These are phyloP conservation scores for Conticribra guillardii DNA, from an alignment of 108 stramenopile genomes.

Conservation along the genomic window DNA sequence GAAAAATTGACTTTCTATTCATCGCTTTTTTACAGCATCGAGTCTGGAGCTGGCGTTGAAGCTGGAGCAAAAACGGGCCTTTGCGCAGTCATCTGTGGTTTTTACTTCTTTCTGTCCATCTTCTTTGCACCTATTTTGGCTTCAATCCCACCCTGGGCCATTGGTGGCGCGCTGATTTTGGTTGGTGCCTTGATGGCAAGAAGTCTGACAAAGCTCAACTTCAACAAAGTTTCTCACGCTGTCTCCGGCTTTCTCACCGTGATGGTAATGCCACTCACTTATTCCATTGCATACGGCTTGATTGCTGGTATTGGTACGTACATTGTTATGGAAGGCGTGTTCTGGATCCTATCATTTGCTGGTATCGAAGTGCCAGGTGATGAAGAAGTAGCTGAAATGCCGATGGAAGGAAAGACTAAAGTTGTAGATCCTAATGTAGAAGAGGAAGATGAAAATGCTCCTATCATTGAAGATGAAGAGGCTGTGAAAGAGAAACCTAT, in stretches of 20 bases:
- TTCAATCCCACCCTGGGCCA: constrained; percentile 84
- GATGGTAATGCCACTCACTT: constrained; percentile 87
- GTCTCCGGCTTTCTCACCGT: constrained; percentile 83
- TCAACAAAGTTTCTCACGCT: constrained; percentile 69
- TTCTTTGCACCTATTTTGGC: constrained; percentile 89
- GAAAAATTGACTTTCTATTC: too few species aligned
- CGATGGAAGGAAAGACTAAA: too few species aligned
- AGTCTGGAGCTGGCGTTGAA: constrained; percentile 70
- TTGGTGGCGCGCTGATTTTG: constrained; percentile 80
- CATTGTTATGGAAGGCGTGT: background rate
- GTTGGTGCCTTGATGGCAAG: constrained; percentile 79
- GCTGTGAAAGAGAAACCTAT: too few species aligned
- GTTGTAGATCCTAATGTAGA: too few species aligned
- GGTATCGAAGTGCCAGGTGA: background rate
- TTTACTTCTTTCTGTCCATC: constrained; percentile 61
- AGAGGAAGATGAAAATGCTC: too few species aligned
- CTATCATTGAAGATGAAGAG: too few species aligned
- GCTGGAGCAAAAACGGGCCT: constrained; percentile 69
- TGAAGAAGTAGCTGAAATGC: too few species aligned
- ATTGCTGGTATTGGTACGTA: constrained; percentile 51
- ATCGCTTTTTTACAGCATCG: too few species aligned
- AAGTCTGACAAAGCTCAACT: constrained; percentile 66
- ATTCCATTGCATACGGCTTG: constrained; percentile 80
- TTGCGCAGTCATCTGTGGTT: constrained; percentile 51
- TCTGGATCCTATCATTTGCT: background rate